phyloP scores from a whole-genome alignment of 140 eudicot genomes.

The Bidens hawaiensis region DNA sequence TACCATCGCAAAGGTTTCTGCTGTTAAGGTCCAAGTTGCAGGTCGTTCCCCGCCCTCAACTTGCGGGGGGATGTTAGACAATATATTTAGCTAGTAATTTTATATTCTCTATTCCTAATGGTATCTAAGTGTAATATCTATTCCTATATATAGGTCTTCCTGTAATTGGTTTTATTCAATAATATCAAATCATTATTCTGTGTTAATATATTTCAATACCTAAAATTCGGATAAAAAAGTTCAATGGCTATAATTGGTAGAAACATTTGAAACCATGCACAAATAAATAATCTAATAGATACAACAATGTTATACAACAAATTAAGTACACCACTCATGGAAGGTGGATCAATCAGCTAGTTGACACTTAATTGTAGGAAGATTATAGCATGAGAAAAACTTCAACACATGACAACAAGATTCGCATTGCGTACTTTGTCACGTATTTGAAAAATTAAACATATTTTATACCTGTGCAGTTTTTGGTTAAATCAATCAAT shows the following conservation, averaged over 20 bases:
- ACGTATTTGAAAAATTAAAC: background rate
- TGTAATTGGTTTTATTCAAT: too few species aligned
- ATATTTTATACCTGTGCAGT: conserved; percentile 61
- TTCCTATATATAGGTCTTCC: too few species aligned
- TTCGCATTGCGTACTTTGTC: background rate
- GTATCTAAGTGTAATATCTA: too few species aligned
- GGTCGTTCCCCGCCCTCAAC: background rate
- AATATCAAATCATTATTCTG: too few species aligned
- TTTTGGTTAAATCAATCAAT: conserved; percentile 91
- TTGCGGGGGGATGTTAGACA: background rate
- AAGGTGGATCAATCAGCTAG: conserved; percentile 1
- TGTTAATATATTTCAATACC: too few species aligned
- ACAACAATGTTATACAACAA: background rate
- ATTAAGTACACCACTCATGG: background rate
- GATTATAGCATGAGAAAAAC: conserved; percentile 1
- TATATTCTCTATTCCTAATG: too few species aligned
- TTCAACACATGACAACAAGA: background rate
- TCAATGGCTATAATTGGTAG: conserved; percentile 4
- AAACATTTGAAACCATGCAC: conserved; percentile 5
- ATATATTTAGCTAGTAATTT: too few species aligned
- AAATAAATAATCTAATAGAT: background rate
- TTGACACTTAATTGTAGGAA: background rate
- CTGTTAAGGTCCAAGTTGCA: background rate
- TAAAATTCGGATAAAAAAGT: background rate
- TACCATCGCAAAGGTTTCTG: background rate